These are phyloP conservation scores for Eremochloa ophiuroides DNA, from an alignment of 176 grass and related monocot genomes.

Conservation along the genomic window DNA sequence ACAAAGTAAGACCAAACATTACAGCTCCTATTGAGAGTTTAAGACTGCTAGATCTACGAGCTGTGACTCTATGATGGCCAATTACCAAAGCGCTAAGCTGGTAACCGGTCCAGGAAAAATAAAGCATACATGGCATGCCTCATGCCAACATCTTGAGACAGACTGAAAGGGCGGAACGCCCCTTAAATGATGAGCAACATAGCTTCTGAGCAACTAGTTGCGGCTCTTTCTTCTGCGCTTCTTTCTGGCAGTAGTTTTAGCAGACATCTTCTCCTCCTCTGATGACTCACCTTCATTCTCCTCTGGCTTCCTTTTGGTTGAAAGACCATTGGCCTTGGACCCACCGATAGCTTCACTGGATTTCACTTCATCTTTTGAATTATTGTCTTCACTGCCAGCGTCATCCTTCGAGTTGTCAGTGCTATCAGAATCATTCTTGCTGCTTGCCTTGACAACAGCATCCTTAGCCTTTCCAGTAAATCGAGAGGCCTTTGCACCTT, in stretches of 20 bases:
- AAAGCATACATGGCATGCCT: constrained; percentile 25
- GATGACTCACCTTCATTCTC: constrained; percentile 23
- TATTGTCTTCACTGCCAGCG: constrained; percentile 7
- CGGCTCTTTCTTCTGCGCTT: constrained; percentile 37
- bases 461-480: constrained; percentile 7
- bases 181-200: constrained; percentile 14
- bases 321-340: constrained; percentile 38
- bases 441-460: constrained; percentile 11
- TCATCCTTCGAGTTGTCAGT: constrained; percentile 26
- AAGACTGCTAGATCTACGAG: constrained; percentile 17
- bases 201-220: constrained; percentile 6
- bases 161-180: neutral
- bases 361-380: constrained; percentile 31
- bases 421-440: constrained; percentile 10
- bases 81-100: neutral
- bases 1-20: constrained; percentile 27
- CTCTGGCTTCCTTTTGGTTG: constrained; percentile 36
- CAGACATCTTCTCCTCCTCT: constrained; percentile 20
- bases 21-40: neutral
- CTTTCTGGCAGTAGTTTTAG: constrained; percentile 29
- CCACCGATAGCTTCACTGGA: constrained; percentile 19
- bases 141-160: constrained; percentile 8
- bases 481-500: constrained; percentile 13
- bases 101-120: neutral
- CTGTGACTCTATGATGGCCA: neutral